Conservation (phyloP, 164 flowering plant genomes). For the Chimonanthus praecox region DNA sequence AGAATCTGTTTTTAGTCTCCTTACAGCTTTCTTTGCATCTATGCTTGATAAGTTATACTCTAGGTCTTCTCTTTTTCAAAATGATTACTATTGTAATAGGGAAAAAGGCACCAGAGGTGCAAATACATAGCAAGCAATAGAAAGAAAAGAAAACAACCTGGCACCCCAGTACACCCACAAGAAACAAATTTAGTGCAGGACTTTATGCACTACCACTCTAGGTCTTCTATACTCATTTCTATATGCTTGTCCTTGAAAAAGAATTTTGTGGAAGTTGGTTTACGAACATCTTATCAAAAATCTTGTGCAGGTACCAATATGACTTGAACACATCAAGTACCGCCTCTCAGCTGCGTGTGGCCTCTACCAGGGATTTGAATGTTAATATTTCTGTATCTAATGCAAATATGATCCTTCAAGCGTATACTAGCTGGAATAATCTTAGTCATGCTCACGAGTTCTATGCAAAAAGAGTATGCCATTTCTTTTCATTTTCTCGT, state of each 20-base stretch:
- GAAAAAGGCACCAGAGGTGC: too few relatives aligned
- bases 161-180: too few relatives aligned
- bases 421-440: constrained; percentile 94
- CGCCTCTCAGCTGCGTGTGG: constrained; percentile 74
- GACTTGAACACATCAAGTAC: constrained; percentile 59
- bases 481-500: not conserved
- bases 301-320: constrained; percentile 64
- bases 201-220: too few relatives aligned
- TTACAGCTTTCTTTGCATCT: too few relatives aligned
- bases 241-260: not conserved
- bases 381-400: constrained; percentile 88
- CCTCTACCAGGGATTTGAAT: constrained; percentile 72
- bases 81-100: too few relatives aligned
- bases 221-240: too few relatives aligned
- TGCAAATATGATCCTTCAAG: constrained; percentile 89
- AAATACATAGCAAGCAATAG: too few relatives aligned
- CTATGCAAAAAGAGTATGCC: constrained; percentile 20
- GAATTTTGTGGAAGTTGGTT: not conserved
- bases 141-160: too few relatives aligned
- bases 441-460: constrained; percentile 53
- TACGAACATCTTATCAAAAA: not conserved
- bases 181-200: too few relatives aligned
- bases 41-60: too few relatives aligned
- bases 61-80: too few relatives aligned
- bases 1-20: too few relatives aligned